Base-by-base conservation (phyloP, 2,329 filamentous ascomycete species). In the Pseudogymnoascus sp. region DNA sequence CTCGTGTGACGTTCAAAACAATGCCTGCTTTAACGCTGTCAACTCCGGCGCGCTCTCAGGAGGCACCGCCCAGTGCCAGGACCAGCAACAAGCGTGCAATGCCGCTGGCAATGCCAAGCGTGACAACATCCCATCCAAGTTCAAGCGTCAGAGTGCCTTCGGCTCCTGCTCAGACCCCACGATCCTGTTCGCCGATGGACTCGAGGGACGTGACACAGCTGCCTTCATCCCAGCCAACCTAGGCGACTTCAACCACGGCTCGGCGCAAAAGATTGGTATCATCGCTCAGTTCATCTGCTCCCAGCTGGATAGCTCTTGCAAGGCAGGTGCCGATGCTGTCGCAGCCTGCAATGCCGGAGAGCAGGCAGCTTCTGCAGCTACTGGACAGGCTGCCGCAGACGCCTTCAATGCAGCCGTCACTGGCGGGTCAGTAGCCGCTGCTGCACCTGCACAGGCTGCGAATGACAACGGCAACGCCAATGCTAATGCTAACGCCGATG, bases 1-100 rank as follows among this genome's bases (percentile, higher is more conserved):
- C 54, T 80, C 83, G 36, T 88, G 86, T 69, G 79, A 84, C 63
- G 79, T 85, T 61, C 83, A 87, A 74, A 81, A 84, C 74, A 87
- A 86, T 67, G 73, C 71, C 3, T 88, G 86, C 68, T 75, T 80
- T 11, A 74, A 84, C 64, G 79, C 79, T 28, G 81, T 80, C 61
- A 87, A 86, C 71, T 67, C 73, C 11, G 81, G 83, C 18, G 62
- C 72, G 58, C 66, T 75, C 12, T 65, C 69, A 3, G 76, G 76
- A 39, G 70, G 76, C 62, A 74, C 72, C 3, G 72, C 80, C 28
- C 78, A 85, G 61, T 88, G 85, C 74, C 75, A 79, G 64, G 68
- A 73, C 4, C 85, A 88, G 73, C 76, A 84, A 67, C 65, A 64
- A 14, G 67, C 74, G 25, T 82, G 80, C 69, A 67, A 67, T 57